A percentile compares a stretch with the other conserved stretches of the same genome.
These are phyloP conservation scores for Dothideomycetes sp. DNA, from an alignment of 2,329 filamentous ascomycete genomes.

Conservation along the genomic window DNA sequence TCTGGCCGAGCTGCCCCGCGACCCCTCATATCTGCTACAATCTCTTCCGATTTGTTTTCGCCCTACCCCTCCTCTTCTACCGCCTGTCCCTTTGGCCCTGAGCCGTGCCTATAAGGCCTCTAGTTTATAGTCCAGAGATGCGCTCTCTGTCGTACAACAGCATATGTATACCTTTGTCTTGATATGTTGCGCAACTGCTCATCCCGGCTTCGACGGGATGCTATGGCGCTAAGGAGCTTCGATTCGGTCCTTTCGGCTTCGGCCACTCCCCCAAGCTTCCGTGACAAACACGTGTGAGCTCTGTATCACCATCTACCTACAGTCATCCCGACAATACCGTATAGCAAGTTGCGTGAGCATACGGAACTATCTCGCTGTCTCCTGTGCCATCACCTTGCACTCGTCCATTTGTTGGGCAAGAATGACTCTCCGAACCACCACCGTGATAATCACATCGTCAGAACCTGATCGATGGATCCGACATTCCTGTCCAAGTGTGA, in stretches of 20 bases:
- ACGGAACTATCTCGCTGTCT: neutral
- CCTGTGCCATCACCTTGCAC: neutral
- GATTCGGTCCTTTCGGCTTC: slow-evolving; percentile 4
- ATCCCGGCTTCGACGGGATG: neutral
- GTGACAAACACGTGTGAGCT: neutral
- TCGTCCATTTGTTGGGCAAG: neutral
- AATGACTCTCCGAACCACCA: neutral
- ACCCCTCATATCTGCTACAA: slow-evolving; percentile 8
- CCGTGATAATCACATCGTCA: too few species aligned
- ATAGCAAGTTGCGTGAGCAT: slow-evolving; percentile 6
- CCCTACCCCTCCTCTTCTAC: neutral
- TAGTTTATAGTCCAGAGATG: too few species aligned
- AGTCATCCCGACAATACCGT: neutral
- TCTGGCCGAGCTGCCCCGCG: slow-evolving; percentile 5
- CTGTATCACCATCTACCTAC: neutral
- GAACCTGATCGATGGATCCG: too few species aligned
- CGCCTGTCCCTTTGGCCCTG: neutral
- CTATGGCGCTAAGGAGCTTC: neutral
- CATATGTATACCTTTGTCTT: slow-evolving; percentile 2
- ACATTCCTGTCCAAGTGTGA: too few species aligned
- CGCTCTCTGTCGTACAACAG: neutral
- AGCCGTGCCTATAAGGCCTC: neutral
- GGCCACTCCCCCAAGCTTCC: neutral
- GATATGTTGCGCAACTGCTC: slow-evolving; percentile 2
- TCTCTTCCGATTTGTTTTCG: slow-evolving; percentile 8